These are phyloP conservation scores for Penicillium occitanis DNA, from an alignment of 2,329 filamentous ascomycete genomes.

Conservation along the genomic window DNA sequence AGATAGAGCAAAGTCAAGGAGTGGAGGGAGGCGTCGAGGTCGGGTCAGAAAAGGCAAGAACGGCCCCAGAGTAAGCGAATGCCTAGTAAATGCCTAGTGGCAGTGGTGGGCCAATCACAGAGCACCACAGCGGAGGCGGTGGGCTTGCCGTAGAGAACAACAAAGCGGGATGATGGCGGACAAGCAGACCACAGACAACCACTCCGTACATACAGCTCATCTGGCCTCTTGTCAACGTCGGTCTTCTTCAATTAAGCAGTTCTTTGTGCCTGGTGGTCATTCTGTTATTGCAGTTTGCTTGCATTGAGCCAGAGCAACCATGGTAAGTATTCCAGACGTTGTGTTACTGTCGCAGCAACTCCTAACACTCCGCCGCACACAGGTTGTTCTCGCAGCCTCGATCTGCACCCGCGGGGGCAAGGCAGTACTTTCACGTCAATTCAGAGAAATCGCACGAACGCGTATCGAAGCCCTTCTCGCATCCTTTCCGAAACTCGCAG, in stretches of 20 bases:
- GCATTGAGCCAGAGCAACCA: conserved; percentile 16
- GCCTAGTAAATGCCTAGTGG: conserved; percentile 26
- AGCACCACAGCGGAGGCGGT: conserved; percentile 17
- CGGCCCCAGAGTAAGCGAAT: conserved; percentile 37
- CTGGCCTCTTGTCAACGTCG: conserved; percentile 1
- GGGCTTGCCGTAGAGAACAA: conserved; percentile 38
- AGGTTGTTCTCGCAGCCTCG: conserved; percentile 98
- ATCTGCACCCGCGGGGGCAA: conserved; percentile 99
- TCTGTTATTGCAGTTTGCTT: neutral
- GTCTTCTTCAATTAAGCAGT: neutral
- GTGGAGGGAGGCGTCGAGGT: conserved; percentile 4
- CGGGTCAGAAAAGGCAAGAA: conserved; percentile 10
- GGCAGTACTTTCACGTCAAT: conserved; percentile 95
- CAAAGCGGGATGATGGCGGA: conserved; percentile 29
- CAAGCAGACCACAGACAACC: neutral
- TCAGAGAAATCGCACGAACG: conserved; percentile 95
- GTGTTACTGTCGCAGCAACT: neutral
- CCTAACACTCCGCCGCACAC: conserved; percentile 22
- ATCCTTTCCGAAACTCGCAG: conserved; percentile 95
- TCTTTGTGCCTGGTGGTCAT: conserved; percentile 19
- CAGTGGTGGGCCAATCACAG: conserved; percentile 35
- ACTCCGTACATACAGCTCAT: conserved; percentile 23
- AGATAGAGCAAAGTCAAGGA: neutral
- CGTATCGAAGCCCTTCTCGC: conserved; percentile 95
- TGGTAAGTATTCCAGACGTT: conserved; percentile 20